Evolutionary conservation across 2,329 filamentous ascomycete genomes (phyloP), one percentile per base, ranked within the genome.

Genomic region (Neonectria neomacrospora): DNA sequence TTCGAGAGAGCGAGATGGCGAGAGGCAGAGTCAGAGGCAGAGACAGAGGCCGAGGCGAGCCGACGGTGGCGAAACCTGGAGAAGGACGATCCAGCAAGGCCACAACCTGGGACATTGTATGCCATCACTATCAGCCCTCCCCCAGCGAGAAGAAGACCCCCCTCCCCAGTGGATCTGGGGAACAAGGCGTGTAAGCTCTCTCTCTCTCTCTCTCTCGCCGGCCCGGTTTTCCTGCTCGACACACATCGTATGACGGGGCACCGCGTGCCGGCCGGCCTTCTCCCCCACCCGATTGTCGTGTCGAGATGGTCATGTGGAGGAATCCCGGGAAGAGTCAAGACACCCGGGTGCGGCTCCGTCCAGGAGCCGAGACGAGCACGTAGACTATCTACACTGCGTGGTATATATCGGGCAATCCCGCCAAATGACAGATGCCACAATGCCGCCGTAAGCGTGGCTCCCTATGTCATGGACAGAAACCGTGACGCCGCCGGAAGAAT

Each of bases 241-340:
- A 72, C 37, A 41, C 37, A 41, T 72, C 70, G 70, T 72, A 72
- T 71, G 70, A 72, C 70, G 64, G 63, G 58, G 54, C 60, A 61
- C 61, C 57, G 64, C 67, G n/a, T 63, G 10, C 58, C 57, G 55
- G 57, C 45, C 61, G 60, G 62, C 28, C n/a, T 54, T 44, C 44
- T 63, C 63, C 67, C 58, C 69, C 66, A 63, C 66, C 60, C 34
- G 53, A 63, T 58, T 64, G 63, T 63, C 50, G 65, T 32, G 42
- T 57, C 39, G 32, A 7, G 59, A 55, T 58, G 65, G 68, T 73
- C 71, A 73, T 66, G 69, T 70, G 71, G 71, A 64, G 68, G 68
- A 26, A 55, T n/a, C 63, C 65, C 50, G 63, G 69, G 53, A n/a
- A 55, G 61, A 61, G 34, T 5, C 37, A 20, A 41, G n/a, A 9